Base-by-base conservation (phyloP, 768 basidiomycete genomes). In the Cystoderma amianthinum region DNA sequence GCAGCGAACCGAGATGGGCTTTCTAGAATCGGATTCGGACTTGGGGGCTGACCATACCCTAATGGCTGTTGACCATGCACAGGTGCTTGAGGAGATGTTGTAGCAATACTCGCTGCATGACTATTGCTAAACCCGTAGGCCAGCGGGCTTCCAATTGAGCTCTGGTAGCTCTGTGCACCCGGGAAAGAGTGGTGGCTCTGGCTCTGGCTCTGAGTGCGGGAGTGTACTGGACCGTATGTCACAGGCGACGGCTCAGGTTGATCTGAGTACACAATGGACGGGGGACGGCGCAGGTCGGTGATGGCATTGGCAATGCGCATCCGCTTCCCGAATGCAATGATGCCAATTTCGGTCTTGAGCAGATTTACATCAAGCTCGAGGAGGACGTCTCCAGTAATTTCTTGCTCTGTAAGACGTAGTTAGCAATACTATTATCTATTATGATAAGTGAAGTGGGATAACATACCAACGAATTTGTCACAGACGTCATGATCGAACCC, bases 331-430 rank as follows among this genome's bases (percentile, higher is more conserved):
- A 95, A 96, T 3, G 92, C 92, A 53, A 74, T 68, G 48, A 99
- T 91, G 17, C 93, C 96, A 40, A 99, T 84, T 65, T 98, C 94
- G 7, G 67, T 71, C 65, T 98, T 98, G 52, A 99, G 82, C 12
- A 96, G 72, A 54, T 84, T 85, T 41, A 83, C 78, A 47, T 97
- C 92, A 45, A 98, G 84, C 53, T 96, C 95, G 42, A 98, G 80
- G 5, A 99, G 77, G 22, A 98, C 89, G 52, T 99, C 96, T 15
- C 96, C 96, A 0, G 93, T 89, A 41, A 99, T 98, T 66, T 99
- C 96, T 79, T 99, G 93, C 64, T 98, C 95, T 93, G 57, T 32
- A 45, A 30, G 15, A 19, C 2, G 38, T 21, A 15, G 28, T 30
- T 30, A 30, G 28, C 28, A 15, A 15, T 30, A 15, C 15, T 9